A percentile compares a stretch with the other conserved stretches of the same genome.
Evolutionary conservation across 805 yeast species (phyloP).

Genomic region (Candida coleopterorum): DNA sequence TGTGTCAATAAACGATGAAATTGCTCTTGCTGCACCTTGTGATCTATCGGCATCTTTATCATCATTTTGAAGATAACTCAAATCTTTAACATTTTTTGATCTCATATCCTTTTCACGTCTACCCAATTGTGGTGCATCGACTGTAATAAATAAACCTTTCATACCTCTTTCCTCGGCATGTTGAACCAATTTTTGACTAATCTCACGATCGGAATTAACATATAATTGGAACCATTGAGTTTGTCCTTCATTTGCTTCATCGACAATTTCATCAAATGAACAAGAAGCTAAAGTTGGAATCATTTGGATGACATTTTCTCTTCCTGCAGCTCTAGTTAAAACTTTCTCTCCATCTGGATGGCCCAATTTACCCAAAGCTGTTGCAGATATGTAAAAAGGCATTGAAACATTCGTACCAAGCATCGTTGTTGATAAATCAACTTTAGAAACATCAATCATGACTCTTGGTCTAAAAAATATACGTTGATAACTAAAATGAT

Average conservation of each 20-base stretch:
- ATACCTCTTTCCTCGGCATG: conserved; percentile 72
- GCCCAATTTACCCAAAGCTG: conserved; percentile 89
- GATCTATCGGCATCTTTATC: conserved; percentile 51
- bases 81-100: conserved; percentile 47
- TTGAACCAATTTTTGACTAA: conserved; percentile 55
- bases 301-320: conserved; percentile 75
- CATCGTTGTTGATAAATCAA: conserved; percentile 69
- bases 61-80: conserved; percentile 44
- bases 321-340: conserved; percentile 76
- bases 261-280: conserved; percentile 80
- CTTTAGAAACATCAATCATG: conserved; percentile 71
- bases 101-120: conserved; percentile 87
- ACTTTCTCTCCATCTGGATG: conserved; percentile 91
- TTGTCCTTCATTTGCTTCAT: conserved; percentile 60
- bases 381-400: conserved; percentile 88
- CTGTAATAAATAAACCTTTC: conserved; percentile 82
- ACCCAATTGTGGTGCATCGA: conserved; percentile 90
- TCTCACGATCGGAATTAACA: conserved; percentile 71
- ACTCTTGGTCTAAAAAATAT: conserved; percentile 83
- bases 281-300: conserved; percentile 88
- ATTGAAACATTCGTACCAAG: conserved; percentile 64
- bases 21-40: conserved; percentile 83
- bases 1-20: conserved; percentile 70
- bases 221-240: conserved; percentile 87
- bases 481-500: conserved; percentile 84